Evolutionary conservation across 306 rosid species (phyloP), one percentile per base, ranked within the genome.

Genomic region (Fragaria vesca): DNA sequence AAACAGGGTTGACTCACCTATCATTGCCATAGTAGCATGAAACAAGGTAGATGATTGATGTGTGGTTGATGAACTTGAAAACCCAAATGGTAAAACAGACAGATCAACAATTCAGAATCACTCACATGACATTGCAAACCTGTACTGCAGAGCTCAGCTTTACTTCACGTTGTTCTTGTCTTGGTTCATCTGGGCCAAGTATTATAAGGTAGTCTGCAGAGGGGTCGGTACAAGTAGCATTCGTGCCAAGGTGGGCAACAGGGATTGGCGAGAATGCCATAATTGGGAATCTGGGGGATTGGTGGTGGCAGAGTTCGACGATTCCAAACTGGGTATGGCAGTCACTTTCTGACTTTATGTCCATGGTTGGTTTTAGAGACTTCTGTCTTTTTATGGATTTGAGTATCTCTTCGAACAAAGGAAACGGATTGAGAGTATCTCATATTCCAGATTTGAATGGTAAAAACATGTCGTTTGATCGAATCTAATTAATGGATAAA

Each of bases 61-160:
- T 9, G 4, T 26, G 3, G 34, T 21, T 58, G 65, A 42, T 66
- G 6, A 30, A 46, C 32, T 18, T 20, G 43, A 46, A 75, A n/a
- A 47, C 21, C 24, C 66, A 76, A 4, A 15, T 16, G 11, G 8
- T 51, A 51, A 8, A 17, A 52, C 32, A 54, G n/a, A 45, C 13
- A 54, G 2, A 4, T 26, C 1, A 52, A 67, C 9, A 52, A 4
- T 16, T 2, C 34, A 11, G 24, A 68, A 13, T 67, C 58, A 77
- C 74, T 77, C 68, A 77, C 80, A 28, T 54, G 80, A 40, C 73
- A 68, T 68, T 6, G 70, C 32, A 18, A 47, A 24, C 75, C 58
- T 17, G 36, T 17, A 32, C 40, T 36, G 40, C 8, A 67, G 5
- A 52, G 45, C n/a, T 38, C 21, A 21, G 74, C 74, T 77, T 40